Evolutionary conservation across 2,329 filamentous ascomycete species (phyloP).

Genomic region (Geosmithia putterillii): DNA sequence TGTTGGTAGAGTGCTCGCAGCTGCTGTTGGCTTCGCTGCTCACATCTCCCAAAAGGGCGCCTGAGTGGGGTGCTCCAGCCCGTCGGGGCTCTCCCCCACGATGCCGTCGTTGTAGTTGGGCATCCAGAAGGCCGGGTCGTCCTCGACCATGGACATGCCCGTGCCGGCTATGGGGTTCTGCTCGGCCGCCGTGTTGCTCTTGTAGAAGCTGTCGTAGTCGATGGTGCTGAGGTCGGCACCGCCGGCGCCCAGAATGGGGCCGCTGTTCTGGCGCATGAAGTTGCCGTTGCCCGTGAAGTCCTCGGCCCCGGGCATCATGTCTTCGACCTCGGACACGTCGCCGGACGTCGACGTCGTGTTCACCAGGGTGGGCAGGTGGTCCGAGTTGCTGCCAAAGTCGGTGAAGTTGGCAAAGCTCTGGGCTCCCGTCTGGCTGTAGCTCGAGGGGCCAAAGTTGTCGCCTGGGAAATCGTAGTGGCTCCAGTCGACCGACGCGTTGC

Average conservation of each 20-base stretch:
- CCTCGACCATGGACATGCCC: slow-evolving; percentile 37
- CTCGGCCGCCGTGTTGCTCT: slow-evolving; percentile 31
- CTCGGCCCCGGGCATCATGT: slow-evolving; percentile 35
- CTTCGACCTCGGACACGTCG: slow-evolving; percentile 56
- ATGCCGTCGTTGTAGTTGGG: slow-evolving; percentile 27
- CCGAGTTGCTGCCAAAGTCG: slow-evolving; percentile 39
- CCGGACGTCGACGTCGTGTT: slow-evolving; percentile 50
- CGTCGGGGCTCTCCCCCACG: slow-evolving; percentile 22
- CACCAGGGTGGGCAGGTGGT: slow-evolving; percentile 41
- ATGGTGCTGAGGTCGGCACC: slow-evolving; percentile 32
- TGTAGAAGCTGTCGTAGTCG: slow-evolving; percentile 44
- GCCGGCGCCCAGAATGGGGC: neutral
- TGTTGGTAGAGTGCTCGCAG: neutral
- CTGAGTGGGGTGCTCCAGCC: slow-evolving; percentile 14
- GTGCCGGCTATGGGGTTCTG: slow-evolving; percentile 24
- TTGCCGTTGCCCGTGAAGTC: slow-evolving; percentile 26
- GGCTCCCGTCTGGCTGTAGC: slow-evolving; percentile 39
- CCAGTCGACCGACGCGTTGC: slow-evolving; percentile 35
- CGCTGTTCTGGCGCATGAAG: slow-evolving; percentile 30
- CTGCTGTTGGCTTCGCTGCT: slow-evolving; percentile 3
- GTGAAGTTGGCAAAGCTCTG: slow-evolving; percentile 38
- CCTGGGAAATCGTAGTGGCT: slow-evolving; percentile 29
- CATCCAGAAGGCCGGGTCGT: slow-evolving; percentile 37
- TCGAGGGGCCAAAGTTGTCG: slow-evolving; percentile 36
- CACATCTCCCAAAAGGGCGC: slow-evolving; percentile 23